Evolutionary conservation across 768 basidiomycete genomes (phyloP), one percentile per base, ranked within the genome.

Genomic region (Mycena kentingensis): DNA sequence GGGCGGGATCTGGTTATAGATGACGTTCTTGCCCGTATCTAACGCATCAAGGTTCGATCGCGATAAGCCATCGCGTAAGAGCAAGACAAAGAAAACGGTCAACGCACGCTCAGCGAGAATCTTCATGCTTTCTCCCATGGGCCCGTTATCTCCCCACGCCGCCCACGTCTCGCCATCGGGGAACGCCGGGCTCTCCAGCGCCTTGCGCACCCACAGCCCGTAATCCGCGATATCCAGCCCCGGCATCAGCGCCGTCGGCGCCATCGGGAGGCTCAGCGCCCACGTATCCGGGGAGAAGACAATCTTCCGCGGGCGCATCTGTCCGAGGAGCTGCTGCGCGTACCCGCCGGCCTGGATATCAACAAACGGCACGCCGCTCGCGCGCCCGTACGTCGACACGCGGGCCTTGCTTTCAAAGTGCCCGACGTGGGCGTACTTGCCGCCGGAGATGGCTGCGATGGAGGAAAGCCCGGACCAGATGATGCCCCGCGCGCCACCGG

Each of bases 301-400:
- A 31, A 6, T 34, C 27, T 26, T 54, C 46, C 19, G 48, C 34
- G 13, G 25, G 1, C 4, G 26, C 21, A 13, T 10, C 5, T 11
- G 37, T n/a, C 18, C 18, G 32, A 32, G n/a, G 15, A 45, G 12
- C 29, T 32, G 38, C 3, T 22, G 22, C 4, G 25, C 44, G 27
- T 55, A 55, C 15, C 31, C 16, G 1, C 49, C 54, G 4, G 49
- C 43, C 44, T 55, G 54, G 13, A 55, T 26, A 15, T 55, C 54
- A 8, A 50, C 45, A 44, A 55, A 51, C 4, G 54, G 54, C 4
- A 55, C 54, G 4, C 54, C 54, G 13, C 35, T 37, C 24, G n/a
- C 18, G 19, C 54, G 48, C 6, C 35, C 49, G 32, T 55, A 46
- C 18, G 19, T 49, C 2, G 49, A 34, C n/a, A 51, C 44, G 29